phyloP scores from a whole-genome alignment of 1,139 yeast genomes.

The Sugiyamaella grinbergsii region DNA sequence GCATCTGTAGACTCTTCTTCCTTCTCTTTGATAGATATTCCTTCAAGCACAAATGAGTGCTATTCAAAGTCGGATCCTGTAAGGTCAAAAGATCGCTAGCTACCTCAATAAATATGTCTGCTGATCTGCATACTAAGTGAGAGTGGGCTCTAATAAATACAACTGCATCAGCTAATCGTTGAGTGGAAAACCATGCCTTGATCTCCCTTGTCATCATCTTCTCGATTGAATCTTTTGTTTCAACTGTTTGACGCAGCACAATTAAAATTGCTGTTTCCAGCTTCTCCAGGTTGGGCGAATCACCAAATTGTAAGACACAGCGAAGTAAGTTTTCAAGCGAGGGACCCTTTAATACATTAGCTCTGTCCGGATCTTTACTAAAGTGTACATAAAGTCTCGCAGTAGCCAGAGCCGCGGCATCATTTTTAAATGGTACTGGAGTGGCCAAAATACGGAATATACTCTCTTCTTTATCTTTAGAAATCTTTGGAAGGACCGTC shows the following conservation, averaged over 20 bases:
- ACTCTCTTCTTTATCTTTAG: constrained; percentile 39
- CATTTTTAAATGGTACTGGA: constrained; percentile 47
- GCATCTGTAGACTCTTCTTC: constrained; percentile 20
- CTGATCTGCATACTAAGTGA: constrained; percentile 60
- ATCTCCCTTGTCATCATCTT: constrained; percentile 48
- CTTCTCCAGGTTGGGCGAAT: constrained; percentile 35
- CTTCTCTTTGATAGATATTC: constrained; percentile 25
- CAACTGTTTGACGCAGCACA: constrained; percentile 70
- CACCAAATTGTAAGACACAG: constrained; percentile 35
- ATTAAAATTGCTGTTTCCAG: constrained; percentile 42
- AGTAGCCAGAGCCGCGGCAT: constrained; percentile 53
- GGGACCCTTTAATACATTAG: constrained; percentile 47
- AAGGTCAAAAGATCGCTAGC: constrained; percentile 48
- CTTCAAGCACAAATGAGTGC: constrained; percentile 27
- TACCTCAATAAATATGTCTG: constrained; percentile 56
- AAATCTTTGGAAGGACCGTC: constrained; percentile 34
- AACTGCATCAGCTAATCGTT: constrained; percentile 51
- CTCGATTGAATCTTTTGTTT: constrained; percentile 55
- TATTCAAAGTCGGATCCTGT: constrained; percentile 21
- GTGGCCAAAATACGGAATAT: constrained; percentile 51
- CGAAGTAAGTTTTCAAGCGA: constrained; percentile 43
- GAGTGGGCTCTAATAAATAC: constrained; percentile 58
- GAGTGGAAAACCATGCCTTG: constrained; percentile 43
- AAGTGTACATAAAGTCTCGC: constrained; percentile 57
- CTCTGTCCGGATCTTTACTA: constrained; percentile 50